phyloP scores from a whole-genome alignment of 2,329 filamentous ascomycete species.

The Aspergillus ochraceus region DNA sequence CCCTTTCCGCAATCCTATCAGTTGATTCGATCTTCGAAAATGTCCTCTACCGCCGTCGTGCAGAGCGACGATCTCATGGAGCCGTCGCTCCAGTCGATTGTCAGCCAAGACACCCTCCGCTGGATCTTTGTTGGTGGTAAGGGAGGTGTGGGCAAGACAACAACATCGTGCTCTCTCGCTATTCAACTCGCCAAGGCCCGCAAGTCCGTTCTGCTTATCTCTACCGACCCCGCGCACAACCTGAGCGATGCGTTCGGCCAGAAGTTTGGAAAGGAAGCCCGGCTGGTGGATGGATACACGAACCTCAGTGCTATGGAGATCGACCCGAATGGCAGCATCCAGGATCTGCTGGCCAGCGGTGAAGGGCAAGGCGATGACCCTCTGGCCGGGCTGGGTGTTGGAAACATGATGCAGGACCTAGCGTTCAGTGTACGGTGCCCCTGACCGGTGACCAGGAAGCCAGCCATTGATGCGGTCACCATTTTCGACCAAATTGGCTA shows the following conservation, averaged over 20 bases:
- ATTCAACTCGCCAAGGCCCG: constrained; percentile 95
- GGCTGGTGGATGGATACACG: constrained; percentile 84
- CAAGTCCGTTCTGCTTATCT: constrained; percentile 95
- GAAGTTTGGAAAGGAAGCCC: constrained; percentile 98
- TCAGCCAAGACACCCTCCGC: constrained; percentile 91
- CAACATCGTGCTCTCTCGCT: constrained; percentile 96
- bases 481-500: constrained; percentile 1
- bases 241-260: constrained; percentile 96
- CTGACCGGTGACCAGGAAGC: not conserved
- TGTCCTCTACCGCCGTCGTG: constrained; percentile 45
- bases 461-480: not conserved
- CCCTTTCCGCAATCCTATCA: not conserved
- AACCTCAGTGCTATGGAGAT: constrained; percentile 99
- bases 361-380: constrained; percentile 62
- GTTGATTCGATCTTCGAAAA: constrained; percentile 19
- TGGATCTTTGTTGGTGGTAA: constrained; percentile 99
- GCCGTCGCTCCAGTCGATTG: constrained; percentile 88
- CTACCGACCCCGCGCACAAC: constrained; percentile 97
- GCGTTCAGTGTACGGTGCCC: constrained; percentile 72
- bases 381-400: constrained; percentile 70
- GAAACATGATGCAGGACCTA: constrained; percentile 97
- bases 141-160: constrained; percentile 97
- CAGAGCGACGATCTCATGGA: constrained; percentile 73
- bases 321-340: constrained; percentile 95
- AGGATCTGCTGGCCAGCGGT: constrained; percentile 84